Conservation (phyloP, 2,329 filamentous ascomycete species). For the Ciborinia camelliae region DNA sequence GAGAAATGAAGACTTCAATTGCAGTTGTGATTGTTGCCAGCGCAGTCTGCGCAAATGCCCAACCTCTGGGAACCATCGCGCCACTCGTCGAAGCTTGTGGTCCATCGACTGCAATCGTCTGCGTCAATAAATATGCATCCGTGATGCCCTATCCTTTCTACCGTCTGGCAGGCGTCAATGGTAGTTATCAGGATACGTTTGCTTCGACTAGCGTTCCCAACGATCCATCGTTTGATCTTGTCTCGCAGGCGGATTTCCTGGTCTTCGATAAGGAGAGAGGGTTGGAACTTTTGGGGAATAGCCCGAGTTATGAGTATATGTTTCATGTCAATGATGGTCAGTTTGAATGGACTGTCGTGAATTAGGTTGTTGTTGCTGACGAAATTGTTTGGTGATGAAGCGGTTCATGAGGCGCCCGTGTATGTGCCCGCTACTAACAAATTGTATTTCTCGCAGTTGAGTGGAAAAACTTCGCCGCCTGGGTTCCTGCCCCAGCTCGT, state of each 20-base stretch:
- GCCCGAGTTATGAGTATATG: background rate
- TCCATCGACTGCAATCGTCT: background rate
- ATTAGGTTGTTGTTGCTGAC: background rate
- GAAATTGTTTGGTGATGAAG: background rate
- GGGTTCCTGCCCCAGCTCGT: background rate
- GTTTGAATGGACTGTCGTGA: background rate
- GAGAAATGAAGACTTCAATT: background rate
- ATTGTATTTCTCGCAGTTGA: background rate
- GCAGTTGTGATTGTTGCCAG: background rate
- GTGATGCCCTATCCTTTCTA: background rate
- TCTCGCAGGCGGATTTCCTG: background rate
- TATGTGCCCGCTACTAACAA: background rate
- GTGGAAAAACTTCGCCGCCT: background rate
- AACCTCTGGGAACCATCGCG: background rate
- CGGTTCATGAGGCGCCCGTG: background rate
- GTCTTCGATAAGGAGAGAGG: background rate
- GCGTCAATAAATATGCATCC: background rate
- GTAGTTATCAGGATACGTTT: background rate
- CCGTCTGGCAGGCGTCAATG: background rate
- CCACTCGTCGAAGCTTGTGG: background rate
- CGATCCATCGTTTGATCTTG: background rate
- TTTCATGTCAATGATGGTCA: background rate
- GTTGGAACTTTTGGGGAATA: background rate
- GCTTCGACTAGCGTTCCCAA: background rate
- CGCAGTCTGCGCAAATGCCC: background rate